Percentiles rank a stretch among this genome's conserved stretches.
Conservation (phyloP, 2,329 filamentous ascomycete species). For the Massarina eburnea region DNA sequence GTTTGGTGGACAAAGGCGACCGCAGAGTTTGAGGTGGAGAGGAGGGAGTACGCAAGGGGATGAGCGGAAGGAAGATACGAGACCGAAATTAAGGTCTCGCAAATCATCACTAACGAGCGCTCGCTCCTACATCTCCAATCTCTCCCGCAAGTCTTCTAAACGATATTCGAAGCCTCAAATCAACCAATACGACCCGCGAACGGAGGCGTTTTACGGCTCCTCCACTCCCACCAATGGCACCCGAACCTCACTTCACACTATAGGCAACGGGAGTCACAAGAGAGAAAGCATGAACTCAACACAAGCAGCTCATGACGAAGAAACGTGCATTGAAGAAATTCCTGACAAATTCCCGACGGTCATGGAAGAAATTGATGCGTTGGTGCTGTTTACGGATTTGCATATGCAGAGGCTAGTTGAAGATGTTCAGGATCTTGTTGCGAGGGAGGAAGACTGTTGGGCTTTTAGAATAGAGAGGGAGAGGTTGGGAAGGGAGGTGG, state of each 20-base stretch:
- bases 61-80: too few species aligned
- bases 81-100: too few species aligned
- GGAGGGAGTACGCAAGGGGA: too few species aligned
- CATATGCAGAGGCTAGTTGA: neutral
- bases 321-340: neutral
- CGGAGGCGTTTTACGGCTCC: neutral
- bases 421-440: neutral
- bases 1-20: too few species aligned
- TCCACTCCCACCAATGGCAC: neutral
- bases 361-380: neutral
- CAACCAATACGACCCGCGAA: neutral
- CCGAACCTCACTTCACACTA: neutral
- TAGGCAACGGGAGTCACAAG: neutral
- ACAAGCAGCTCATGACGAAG: too few species aligned
- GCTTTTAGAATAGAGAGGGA: neutral
- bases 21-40: too few species aligned
- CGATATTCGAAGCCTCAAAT: neutral
- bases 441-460: neutral
- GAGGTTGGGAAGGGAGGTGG: neutral
- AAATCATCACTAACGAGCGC: too few species aligned
- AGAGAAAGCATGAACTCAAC: too few species aligned
- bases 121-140: neutral
- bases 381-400: neutral
- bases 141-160: neutral
- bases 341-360: neutral